Percentiles rank a stretch among this genome's conserved stretches.
Evolutionary conservation across 768 basidiomycete genomes (phyloP).

Genomic region (Podaxis sp.): DNA sequence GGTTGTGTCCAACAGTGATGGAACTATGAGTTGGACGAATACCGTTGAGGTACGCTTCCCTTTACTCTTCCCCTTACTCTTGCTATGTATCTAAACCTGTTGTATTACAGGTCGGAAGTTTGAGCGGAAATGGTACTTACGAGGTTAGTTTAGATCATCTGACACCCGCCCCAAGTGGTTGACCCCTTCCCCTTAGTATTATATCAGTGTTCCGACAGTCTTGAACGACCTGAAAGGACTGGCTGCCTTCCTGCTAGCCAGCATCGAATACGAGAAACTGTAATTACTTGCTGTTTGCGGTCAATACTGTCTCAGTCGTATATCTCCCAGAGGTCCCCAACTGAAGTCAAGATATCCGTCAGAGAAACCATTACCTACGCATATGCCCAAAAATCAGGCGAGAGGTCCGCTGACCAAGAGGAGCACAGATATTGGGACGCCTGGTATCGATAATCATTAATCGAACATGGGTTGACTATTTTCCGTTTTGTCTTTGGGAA

Average conservation of each 20-base stretch:
- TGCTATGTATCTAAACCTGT: neutral
- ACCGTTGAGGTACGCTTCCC: constrained; percentile 39
- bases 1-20: constrained; percentile 40
- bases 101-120: constrained; percentile 37
- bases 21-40: constrained; percentile 44
- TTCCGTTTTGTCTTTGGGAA: too few relatives aligned
- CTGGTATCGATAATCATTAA: neutral
- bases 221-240: constrained; percentile 47
- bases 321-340: neutral
- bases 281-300: neutral
- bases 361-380: neutral
- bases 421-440: neutral
- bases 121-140: constrained; percentile 36
- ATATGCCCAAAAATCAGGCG: neutral
- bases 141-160: constrained; percentile 25
- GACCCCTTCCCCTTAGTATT: constrained; percentile 33
- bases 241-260: constrained; percentile 44
- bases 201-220: constrained; percentile 36
- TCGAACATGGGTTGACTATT: too few relatives aligned
- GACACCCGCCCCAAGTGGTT: neutral
- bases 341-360: neutral
- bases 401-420: neutral
- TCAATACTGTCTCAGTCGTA: neutral
- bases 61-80: neutral
- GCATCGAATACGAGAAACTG: constrained; percentile 38